Percentiles rank a stretch among this genome's conserved stretches.
phyloP scores from a whole-genome alignment of 768 basidiomycete genomes.

The Trametopsis cervina region DNA sequence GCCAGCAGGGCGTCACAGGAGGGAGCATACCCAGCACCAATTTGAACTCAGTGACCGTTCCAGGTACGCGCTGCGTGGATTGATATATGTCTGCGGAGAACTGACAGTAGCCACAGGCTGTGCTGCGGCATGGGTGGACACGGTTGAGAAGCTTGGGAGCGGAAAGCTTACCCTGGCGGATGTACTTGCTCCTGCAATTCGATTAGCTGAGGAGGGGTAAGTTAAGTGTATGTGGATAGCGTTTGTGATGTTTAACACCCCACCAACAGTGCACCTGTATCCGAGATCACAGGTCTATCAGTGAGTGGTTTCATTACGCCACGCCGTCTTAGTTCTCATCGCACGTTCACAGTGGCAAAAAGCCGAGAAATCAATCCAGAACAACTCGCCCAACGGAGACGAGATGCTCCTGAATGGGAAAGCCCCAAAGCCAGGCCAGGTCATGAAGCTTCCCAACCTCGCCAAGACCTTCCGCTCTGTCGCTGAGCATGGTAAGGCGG shows the following conservation, averaged over 20 bases:
- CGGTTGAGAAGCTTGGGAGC: constrained; percentile 75
- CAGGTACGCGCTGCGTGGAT: too few relatives aligned
- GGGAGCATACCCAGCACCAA: constrained; percentile 68
- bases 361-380: constrained; percentile 66
- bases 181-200: constrained; percentile 82
- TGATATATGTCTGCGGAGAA: too few relatives aligned
- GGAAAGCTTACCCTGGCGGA: constrained; percentile 62
- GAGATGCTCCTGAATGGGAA: constrained; percentile 85
- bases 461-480: constrained; percentile 79
- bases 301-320: constrained; percentile 7
- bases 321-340: too few relatives aligned
- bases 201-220: constrained; percentile 87
- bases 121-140: constrained; percentile 95
- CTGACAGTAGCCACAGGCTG: constrained; percentile 45
- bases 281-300: constrained; percentile 60
- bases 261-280: constrained; percentile 70
- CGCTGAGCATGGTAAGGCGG: constrained; percentile 77
- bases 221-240: constrained; percentile 13
- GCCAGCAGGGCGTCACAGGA: constrained; percentile 61
- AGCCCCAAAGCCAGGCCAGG: constrained; percentile 80
- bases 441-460: constrained; percentile 75
- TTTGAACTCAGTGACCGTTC: constrained; percentile 88
- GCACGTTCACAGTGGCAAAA: constrained; percentile 49
- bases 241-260: neutral
- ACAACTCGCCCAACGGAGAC: constrained; percentile 76